A percentile compares a stretch with the other conserved stretches of the same genome.
Conservation (phyloP, 1,284 basidiomycete genomes). For the Apiotrichum mycotoxinovorans region DNA sequence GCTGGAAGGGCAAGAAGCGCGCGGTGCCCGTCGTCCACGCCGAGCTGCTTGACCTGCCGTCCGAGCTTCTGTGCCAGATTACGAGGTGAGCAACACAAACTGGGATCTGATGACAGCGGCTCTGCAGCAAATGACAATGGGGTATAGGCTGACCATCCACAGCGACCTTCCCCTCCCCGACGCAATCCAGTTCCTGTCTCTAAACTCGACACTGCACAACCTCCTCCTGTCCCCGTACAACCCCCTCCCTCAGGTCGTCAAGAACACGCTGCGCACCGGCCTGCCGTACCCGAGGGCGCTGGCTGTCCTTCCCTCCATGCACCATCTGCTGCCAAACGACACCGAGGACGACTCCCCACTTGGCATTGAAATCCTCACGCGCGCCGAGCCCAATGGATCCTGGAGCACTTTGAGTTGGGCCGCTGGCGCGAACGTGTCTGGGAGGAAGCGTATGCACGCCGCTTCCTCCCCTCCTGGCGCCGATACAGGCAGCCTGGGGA, state of each 20-base stretch:
- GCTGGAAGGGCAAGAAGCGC: neutral
- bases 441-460: slow-evolving; percentile 38
- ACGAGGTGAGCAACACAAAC: slow-evolving; percentile 23
- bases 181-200: slow-evolving; percentile 33
- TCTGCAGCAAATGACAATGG: no score
- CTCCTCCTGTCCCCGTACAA: slow-evolving; percentile 34
- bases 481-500: slow-evolving; percentile 35
- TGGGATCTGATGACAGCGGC: no score
- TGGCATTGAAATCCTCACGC: slow-evolving; percentile 38
- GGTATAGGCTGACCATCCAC: slow-evolving; percentile 1
- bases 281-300: slow-evolving; percentile 38
- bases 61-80: slow-evolving; percentile 39
- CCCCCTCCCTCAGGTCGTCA: slow-evolving; percentile 32
- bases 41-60: slow-evolving; percentile 35
- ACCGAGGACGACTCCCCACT: slow-evolving; percentile 19
- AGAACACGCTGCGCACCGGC: slow-evolving; percentile 16
- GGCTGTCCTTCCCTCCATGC: slow-evolving; percentile 32
- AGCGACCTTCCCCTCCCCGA: slow-evolving; percentile 35
- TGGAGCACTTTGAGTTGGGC: slow-evolving; percentile 38
- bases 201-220: slow-evolving; percentile 29
- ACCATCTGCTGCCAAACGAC: slow-evolving; percentile 23
- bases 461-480: slow-evolving; percentile 45
- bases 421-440: slow-evolving; percentile 35
- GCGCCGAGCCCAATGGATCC: slow-evolving; percentile 40
- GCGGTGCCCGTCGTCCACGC: no score